phyloP scores from a whole-genome alignment of 2,329 filamentous ascomycete species.

The Sclerotinia glacialis region DNA sequence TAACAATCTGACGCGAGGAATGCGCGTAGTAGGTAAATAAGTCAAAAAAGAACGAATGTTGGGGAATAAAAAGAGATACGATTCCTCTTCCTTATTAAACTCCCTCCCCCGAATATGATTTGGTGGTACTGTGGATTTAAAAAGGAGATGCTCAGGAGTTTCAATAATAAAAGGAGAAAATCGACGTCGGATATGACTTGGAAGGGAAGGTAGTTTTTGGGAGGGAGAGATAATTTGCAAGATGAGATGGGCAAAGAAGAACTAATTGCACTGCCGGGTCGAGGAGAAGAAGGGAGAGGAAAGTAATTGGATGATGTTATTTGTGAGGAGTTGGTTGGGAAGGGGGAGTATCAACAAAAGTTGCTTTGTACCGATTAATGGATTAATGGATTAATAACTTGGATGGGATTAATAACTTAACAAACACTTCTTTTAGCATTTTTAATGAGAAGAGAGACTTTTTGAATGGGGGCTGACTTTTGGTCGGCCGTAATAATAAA shows the following conservation, averaged over 20 bases:
- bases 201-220: neutral
- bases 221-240: neutral
- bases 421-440: too few relatives aligned
- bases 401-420: neutral
- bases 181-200: neutral
- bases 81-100: neutral
- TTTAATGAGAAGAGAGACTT: too few relatives aligned
- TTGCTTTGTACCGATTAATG: neutral
- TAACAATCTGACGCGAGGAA: slow-evolving; percentile 15
- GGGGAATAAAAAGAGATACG: neutral
- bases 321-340: neutral
- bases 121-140: slow-evolving; percentile 1
- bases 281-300: neutral
- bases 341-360: slow-evolving; percentile 3
- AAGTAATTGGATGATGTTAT: neutral
- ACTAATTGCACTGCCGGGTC: neutral
- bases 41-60: slow-evolving; percentile 17
- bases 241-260: neutral
- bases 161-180: neutral
- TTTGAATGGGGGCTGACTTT: neutral
- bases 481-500: neutral
- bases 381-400: neutral
- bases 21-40: slow-evolving; percentile 4
- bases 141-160: neutral
- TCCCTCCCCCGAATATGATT: neutral